A percentile compares a stretch with the other conserved stretches of the same genome.
Conservation (phyloP, 2,329 filamentous ascomycete genomes). For the Hymenoscyphus infarciens region DNA sequence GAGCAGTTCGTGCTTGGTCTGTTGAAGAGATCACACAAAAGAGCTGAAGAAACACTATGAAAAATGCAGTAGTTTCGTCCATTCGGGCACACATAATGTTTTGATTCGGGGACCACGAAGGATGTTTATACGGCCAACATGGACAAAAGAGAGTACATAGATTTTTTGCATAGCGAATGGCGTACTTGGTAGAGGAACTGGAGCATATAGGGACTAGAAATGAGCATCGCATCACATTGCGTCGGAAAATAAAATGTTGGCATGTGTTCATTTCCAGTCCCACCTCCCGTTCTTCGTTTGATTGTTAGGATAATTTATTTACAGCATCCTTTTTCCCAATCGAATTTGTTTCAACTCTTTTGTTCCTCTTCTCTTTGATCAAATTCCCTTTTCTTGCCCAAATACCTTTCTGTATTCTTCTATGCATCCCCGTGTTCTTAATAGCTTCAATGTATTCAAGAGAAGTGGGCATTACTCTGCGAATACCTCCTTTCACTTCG, state of each 20-base stretch:
- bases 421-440: no score
- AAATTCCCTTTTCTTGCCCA: no score
- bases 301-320: no score
- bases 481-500: no score
- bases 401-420: no score
- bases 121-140: neutral
- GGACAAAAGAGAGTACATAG: neutral
- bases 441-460: no score
- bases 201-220: neutral
- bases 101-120: neutral
- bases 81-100: neutral
- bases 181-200: neutral
- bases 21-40: constrained; percentile 37
- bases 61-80: neutral
- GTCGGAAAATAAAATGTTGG: neutral
- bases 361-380: no score
- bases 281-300: no score
- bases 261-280: no score
- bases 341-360: no score
- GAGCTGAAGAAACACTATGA: neutral
- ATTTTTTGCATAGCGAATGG: constrained; percentile 10
- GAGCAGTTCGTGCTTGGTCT: constrained; percentile 79
- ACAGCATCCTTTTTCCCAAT: no score
- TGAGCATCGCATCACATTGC: neutral
- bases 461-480: no score